These are phyloP conservation scores for Chrysosporium keratinophilum DNA, from an alignment of 2,329 filamentous ascomycete genomes.

Conservation along the genomic window DNA sequence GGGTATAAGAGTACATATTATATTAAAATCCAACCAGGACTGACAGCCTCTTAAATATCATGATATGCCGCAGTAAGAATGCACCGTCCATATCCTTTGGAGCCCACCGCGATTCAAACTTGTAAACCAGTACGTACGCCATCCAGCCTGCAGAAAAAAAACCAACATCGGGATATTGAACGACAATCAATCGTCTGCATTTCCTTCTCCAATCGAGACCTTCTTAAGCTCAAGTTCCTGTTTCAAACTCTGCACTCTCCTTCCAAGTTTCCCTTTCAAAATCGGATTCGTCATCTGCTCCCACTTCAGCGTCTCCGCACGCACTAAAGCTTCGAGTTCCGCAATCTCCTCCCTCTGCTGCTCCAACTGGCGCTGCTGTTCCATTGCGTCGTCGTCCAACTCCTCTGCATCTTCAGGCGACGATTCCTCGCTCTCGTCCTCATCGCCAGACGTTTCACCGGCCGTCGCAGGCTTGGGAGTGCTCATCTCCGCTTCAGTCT, in stretches of 20 bases:
- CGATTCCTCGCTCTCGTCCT: conserved; percentile 32
- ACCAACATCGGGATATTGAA: too few relatives aligned
- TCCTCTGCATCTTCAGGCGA: conserved; percentile 27
- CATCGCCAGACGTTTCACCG: conserved; percentile 34
- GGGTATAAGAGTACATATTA: too few relatives aligned
- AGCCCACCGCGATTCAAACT: too few relatives aligned
- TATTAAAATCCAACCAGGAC: too few relatives aligned
- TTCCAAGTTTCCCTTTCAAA: conserved; percentile 35
- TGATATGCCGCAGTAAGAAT: too few relatives aligned
- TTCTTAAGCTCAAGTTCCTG: conserved; percentile 37
- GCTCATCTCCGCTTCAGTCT: conserved; percentile 18
- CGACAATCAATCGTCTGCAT: conserved; percentile 15
- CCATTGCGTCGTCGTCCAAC: conserved; percentile 36
- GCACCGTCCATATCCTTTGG: too few relatives aligned
- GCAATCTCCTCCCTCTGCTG: conserved; percentile 38
- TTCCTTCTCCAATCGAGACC: conserved; percentile 32
- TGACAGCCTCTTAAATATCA: too few relatives aligned
- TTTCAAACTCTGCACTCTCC: conserved; percentile 36
- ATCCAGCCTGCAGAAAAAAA: too few relatives aligned
- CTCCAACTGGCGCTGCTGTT: conserved; percentile 33
- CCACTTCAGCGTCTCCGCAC: conserved; percentile 31
- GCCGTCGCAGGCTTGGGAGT: conserved; percentile 29
- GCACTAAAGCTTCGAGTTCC: conserved; percentile 34
- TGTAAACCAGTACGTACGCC: too few relatives aligned
- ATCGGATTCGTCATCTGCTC: conserved; percentile 34